Evolutionary conservation across 352 stramenopile species (phyloP).

Genomic region (Phytophthora melonis): DNA sequence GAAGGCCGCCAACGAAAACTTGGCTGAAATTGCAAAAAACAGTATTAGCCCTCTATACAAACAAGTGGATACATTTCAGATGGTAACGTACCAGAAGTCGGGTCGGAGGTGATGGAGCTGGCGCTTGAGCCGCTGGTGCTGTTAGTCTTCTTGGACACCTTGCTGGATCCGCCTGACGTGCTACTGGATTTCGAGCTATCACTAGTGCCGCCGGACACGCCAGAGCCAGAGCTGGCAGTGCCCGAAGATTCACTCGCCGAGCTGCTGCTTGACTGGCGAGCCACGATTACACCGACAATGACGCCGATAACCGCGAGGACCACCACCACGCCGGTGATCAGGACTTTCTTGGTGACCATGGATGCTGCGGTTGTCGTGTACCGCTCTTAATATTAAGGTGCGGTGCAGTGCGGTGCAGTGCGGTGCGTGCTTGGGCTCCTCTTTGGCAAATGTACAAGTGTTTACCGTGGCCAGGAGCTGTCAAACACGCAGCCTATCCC

Average conservation of each 20-base stretch:
- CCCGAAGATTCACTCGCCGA: not conserved
- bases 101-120: constrained; percentile 2
- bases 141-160: not conserved
- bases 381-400: not conserved
- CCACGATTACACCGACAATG: not conserved
- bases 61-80: not conserved
- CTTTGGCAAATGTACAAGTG: not conserved
- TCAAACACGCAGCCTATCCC: not conserved
- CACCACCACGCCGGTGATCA: constrained; percentile 3
- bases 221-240: not conserved
- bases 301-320: constrained; percentile 2
- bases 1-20: constrained; percentile 23
- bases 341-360: constrained; percentile 3
- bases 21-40: not conserved
- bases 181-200: not conserved
- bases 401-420: not conserved
- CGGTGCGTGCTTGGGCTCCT: not conserved
- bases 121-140: not conserved
- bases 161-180: not conserved
- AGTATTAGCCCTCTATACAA: not conserved
- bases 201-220: not conserved
- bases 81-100: not conserved
- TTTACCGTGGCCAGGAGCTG: not conserved
- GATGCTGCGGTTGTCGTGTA: not conserved
- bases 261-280: not conserved